phyloP scores from a whole-genome alignment of 805 yeast genomes.

The Pichia thaimueangensis region DNA sequence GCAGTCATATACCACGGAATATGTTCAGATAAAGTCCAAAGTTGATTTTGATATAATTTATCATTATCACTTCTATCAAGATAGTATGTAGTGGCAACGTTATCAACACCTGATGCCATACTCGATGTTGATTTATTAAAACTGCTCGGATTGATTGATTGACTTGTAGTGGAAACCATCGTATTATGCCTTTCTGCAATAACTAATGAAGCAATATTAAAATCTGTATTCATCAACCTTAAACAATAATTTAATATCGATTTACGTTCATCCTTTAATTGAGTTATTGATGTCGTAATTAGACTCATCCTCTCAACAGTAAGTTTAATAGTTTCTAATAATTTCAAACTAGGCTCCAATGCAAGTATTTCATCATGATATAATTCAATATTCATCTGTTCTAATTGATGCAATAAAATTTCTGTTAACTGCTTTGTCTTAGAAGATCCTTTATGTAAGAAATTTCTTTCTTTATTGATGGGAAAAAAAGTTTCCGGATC shows the following conservation, averaged over 20 bases:
- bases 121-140: constrained; percentile 21
- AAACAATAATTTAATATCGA: constrained; percentile 66
- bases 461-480: constrained; percentile 32
- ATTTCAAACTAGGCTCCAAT: constrained; percentile 25
- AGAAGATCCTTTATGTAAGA: neutral
- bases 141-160: constrained; percentile 26
- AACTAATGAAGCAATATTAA: constrained; percentile 49
- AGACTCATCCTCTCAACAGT: constrained; percentile 31
- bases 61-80: constrained; percentile 21
- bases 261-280: constrained; percentile 64
- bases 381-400: constrained; percentile 26
- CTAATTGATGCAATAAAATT: constrained; percentile 40
- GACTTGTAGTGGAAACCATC: constrained; percentile 24
- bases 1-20: constrained; percentile 67
- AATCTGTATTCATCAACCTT: constrained; percentile 69
- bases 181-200: constrained; percentile 39
- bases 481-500: constrained; percentile 66
- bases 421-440: constrained; percentile 41
- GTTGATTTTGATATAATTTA: neutral
- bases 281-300: constrained; percentile 41
- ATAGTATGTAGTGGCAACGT: constrained; percentile 14
- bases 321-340: constrained; percentile 34
- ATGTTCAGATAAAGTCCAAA: neutral
- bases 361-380: constrained; percentile 32
- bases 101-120: constrained; percentile 14